Base-by-base conservation (phyloP, 73 alveolate genomes). In the Paramecium pentaurelia region DNA sequence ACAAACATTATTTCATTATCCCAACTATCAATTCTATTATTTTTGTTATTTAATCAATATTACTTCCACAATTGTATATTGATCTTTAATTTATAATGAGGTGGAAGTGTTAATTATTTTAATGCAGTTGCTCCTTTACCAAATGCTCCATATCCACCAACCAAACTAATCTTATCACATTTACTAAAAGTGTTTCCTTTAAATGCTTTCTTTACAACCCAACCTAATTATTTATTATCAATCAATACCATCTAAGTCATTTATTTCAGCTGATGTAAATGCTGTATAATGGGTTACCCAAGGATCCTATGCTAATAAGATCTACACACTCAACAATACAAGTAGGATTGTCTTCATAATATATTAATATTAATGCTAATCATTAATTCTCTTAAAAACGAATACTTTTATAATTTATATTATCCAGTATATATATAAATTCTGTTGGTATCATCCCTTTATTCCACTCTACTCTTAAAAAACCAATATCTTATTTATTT, bases 141-240 rank as follows among this genome's bases (percentile, higher is more conserved):
- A 47, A 80, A 80, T 8, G 91, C 91, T 10, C 75, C 75, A 49
- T 45, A 80, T 42, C 91, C 91, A n/a, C 91, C 91, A 45, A 80
- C 91, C n/a, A 80, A 47, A 80, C 49, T 47, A n/a, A 45, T n/a
- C 30, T 28, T 49, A 10, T 42, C 91, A 25, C 91, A 80, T 44
- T 80, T 42, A 14, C 58, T 80, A 27, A 44, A 40, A 8, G 49
- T 32, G 22, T 80, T 80, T 10, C 73, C 91, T 27, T 80, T 45
- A 36, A 14, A 80, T 32, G 71, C 75, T 14, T 80, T 80, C 58
- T 42, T 80, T 80, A 80, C 91, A 80, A 49, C 75, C 91, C 91
- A 80, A 20, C 91, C 91, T 80, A 40, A 54, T 40, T 20, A 80
- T 25, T 80, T 45, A 42, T 80, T 6, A 10, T 47, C 16, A 1